These are phyloP conservation scores for Orbilia quercus DNA, from an alignment of 2,329 filamentous ascomycete genomes.

Conservation along the genomic window DNA sequence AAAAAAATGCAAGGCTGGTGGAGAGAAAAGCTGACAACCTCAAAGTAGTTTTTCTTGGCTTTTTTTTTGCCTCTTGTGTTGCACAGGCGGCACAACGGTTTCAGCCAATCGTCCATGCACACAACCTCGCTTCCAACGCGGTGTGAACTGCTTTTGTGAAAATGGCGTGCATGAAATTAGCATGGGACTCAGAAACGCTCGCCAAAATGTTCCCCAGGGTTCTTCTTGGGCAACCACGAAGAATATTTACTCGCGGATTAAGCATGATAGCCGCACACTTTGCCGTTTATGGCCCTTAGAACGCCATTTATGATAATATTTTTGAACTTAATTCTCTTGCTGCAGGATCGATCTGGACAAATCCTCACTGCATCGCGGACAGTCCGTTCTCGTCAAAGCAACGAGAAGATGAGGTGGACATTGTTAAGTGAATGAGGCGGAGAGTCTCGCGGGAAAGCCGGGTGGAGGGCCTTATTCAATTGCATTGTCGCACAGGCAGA, in stretches of 20 bases:
- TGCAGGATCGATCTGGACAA: not conserved
- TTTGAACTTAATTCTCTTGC: not conserved
- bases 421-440: too few relatives aligned
- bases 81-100: not conserved
- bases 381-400: not conserved
- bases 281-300: not conserved
- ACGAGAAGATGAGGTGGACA: too few relatives aligned
- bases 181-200: constrained; percentile 2
- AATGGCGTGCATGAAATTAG: constrained; percentile 1
- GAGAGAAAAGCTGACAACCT: too few relatives aligned
- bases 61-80: not conserved
- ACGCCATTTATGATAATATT: constrained; percentile 10
- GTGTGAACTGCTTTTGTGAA: not conserved
- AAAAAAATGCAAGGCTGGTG: not conserved
- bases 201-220: constrained; percentile 3
- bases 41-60: not conserved
- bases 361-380: not conserved
- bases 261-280: not conserved
- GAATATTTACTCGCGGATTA: not conserved
- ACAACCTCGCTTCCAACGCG: not conserved
- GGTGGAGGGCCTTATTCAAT: too few relatives aligned
- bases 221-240: not conserved
- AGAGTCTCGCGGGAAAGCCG: too few relatives aligned
- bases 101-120: constrained; percentile 3
- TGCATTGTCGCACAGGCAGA: too few relatives aligned